phyloP scores from a whole-genome alignment of 148 eudicot species.

The Chenopodium formosanum region DNA sequence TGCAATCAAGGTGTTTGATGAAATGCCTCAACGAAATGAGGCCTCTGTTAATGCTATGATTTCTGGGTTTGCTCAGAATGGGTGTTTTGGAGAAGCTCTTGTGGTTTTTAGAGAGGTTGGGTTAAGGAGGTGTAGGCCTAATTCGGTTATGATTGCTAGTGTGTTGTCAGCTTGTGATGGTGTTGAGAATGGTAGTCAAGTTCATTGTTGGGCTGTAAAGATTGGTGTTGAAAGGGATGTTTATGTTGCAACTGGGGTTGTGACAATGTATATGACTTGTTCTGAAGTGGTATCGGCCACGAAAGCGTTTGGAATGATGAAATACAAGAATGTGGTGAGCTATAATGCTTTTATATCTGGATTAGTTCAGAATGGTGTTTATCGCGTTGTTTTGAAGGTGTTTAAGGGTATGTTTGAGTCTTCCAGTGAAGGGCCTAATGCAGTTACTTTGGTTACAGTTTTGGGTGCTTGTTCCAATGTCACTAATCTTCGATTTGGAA shows the following conservation, averaged over 20 bases:
- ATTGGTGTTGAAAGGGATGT: constrained; percentile 72
- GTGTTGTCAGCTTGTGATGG: constrained; percentile 53
- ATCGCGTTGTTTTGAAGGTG: constrained; percentile 38
- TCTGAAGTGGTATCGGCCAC: constrained; percentile 41
- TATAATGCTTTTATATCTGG: constrained; percentile 77
- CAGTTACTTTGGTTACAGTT: constrained; percentile 61
- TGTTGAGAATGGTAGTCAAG: constrained; percentile 48
- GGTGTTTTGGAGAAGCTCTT: constrained; percentile 45
- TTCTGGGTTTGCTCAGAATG: constrained; percentile 44
- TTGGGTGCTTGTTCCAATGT: constrained; percentile 58
- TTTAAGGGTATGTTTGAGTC: constrained; percentile 52
- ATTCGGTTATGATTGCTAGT: constrained; percentile 63
- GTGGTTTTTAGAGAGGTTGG: constrained; percentile 48
- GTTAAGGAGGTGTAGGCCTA: constrained; percentile 38
- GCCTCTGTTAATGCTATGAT: constrained; percentile 37
- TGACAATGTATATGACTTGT: constrained; percentile 58
- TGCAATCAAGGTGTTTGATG: constrained; percentile 57
- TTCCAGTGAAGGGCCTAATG: constrained; percentile 44
- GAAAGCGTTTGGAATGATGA: constrained; percentile 49
- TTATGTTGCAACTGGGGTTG: constrained; percentile 57
- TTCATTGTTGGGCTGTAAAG: constrained; percentile 74
- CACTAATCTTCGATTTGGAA: constrained; percentile 47
- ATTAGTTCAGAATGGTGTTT: constrained; percentile 54
- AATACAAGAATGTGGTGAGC: constrained; percentile 51
- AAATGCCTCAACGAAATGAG: constrained; percentile 42